Evolutionary conservation across 257 asterid genomes (phyloP).

Genomic region (Fraxinus anomala): DNA sequence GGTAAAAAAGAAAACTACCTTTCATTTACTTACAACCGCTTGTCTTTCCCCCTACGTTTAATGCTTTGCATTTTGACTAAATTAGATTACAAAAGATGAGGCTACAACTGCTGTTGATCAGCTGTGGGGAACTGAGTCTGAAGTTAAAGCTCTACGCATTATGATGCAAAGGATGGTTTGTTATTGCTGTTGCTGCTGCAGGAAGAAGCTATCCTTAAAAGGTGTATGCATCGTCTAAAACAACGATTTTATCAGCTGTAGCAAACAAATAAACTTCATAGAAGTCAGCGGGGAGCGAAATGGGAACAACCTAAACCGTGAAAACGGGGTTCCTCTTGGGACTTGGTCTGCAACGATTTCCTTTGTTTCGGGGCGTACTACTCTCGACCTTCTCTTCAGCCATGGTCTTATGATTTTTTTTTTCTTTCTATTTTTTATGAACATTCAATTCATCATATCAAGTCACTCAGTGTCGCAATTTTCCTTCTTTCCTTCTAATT

Average conservation of each 20-base stretch:
- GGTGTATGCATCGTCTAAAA: no score
- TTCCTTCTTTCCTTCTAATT: not conserved
- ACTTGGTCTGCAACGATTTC: no score
- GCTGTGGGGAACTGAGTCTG: conserved; percentile 70
- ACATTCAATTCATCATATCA: not conserved
- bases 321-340: no score
- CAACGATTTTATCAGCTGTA: no score
- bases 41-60: not conserved
- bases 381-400: no score
- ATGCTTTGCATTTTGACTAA: conserved; percentile 30
- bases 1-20: conserved; percentile 43
- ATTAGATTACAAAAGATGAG: conserved; percentile 71
- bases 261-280: no score
- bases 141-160: conserved; percentile 74
- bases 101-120: conserved; percentile 60
- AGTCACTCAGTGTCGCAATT: not conserved
- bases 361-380: no score
- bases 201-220: no score
- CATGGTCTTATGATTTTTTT: not conserved
- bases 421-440: not conserved
- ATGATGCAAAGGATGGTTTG: conserved; percentile 93
- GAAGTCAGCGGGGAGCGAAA: no score
- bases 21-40: not conserved
- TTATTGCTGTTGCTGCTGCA: no score
- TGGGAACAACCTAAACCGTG: no score